Conservation (phyloP, 78 protist species). For the Isochrysis galbana region DNA sequence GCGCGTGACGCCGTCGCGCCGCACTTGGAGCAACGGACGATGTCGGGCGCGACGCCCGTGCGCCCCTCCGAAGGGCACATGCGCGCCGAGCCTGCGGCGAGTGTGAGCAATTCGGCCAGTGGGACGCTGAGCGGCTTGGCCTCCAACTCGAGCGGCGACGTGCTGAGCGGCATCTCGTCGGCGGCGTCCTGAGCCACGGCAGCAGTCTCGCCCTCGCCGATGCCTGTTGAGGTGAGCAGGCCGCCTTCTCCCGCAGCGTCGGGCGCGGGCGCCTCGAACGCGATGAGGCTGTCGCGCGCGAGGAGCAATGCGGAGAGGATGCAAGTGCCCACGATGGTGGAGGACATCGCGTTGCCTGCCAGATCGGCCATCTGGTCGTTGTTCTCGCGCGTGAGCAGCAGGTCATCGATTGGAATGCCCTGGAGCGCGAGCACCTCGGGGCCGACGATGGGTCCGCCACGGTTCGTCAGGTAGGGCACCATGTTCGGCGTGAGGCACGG, state of each 20-base stretch:
- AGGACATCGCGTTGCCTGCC: slow-evolving; percentile 57
- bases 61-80: neutral
- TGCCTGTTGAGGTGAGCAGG: neutral
- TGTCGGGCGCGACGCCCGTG: neutral
- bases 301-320: slow-evolving; percentile 35
- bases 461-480: slow-evolving; percentile 42
- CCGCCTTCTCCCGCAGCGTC: neutral
- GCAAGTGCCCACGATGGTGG: slow-evolving; percentile 55
- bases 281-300: neutral
- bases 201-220: neutral
- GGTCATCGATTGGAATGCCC: slow-evolving; percentile 46
- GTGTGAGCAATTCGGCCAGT: neutral
- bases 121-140: neutral
- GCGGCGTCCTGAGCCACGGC: neutral
- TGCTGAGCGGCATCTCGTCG: neutral
- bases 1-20: neutral
- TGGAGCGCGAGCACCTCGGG: slow-evolving; percentile 40
- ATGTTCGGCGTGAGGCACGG: slow-evolving; percentile 53
- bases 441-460: slow-evolving; percentile 54
- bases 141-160: neutral
- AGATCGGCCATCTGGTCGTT: slow-evolving; percentile 29
- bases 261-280: neutral
- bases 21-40: neutral
- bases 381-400: slow-evolving; percentile 33
- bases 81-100: neutral